Evolutionary conservation across 352 stramenopile genomes (phyloP).

Genomic region (Globisporangium uncinulatum): DNA sequence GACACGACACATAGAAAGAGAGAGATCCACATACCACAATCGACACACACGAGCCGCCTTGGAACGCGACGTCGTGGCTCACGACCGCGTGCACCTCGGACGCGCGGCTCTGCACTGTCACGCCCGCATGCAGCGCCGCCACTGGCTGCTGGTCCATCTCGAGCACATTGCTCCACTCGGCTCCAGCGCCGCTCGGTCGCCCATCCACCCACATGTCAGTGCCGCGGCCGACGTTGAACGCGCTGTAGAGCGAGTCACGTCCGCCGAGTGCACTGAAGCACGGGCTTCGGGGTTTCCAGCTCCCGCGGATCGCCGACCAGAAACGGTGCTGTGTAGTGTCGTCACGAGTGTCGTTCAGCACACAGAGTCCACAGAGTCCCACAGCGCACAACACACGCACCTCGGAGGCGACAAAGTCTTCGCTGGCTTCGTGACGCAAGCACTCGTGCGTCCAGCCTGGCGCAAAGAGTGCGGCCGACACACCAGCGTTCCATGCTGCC

Average conservation of each 20-base stretch:
- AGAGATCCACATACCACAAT: constrained; percentile 18
- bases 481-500: constrained; percentile 29
- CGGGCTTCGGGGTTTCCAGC: constrained; percentile 28
- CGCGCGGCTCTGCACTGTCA: constrained; percentile 16
- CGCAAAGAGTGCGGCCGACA: constrained; percentile 32
- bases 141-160: constrained; percentile 29
- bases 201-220: constrained; percentile 20
- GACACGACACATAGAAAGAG: too few species aligned
- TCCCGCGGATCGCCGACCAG: constrained; percentile 21
- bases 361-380: background rate
- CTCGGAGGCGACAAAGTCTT: constrained; percentile 23
- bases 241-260: constrained; percentile 27
- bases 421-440: constrained; percentile 22
- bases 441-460: constrained; percentile 36
- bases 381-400: background rate
- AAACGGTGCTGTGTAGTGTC: constrained; percentile 18
- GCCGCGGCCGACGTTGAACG: constrained; percentile 32
- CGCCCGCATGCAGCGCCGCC: constrained; percentile 22
- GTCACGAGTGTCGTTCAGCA: background rate
- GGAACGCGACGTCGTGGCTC: constrained; percentile 25
- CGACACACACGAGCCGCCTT: constrained; percentile 27
- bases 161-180: constrained; percentile 25
- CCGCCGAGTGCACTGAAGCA: constrained; percentile 31
- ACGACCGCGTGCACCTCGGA: constrained; percentile 22
- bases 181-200: background rate